Evolutionary conservation across 208 protist species (phyloP).

Genomic region (Naegleria lovaniensis): DNA sequence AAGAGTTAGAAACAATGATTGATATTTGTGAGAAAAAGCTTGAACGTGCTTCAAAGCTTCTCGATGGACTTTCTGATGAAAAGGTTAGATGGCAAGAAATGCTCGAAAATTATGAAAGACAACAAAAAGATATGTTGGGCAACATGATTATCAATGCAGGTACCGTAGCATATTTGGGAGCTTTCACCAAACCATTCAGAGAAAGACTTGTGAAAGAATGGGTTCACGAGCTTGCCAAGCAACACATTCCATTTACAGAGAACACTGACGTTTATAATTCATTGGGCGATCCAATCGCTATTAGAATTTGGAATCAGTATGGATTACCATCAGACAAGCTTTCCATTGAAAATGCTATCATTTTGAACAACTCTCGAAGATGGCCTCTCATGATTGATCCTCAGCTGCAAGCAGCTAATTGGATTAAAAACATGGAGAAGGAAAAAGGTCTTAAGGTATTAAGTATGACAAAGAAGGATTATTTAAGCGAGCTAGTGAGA

Average conservation of each 20-base stretch:
- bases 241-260: constrained; percentile 67
- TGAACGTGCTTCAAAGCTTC: constrained; percentile 85
- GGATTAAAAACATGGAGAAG: constrained; percentile 90
- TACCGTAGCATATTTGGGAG: constrained; percentile 88
- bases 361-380: constrained; percentile 79
- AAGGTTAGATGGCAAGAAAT: constrained; percentile 64
- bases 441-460: constrained; percentile 85
- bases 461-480: constrained; percentile 87
- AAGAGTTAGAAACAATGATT: constrained; percentile 80
- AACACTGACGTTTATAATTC: constrained; percentile 74
- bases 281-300: constrained; percentile 86
- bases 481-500: constrained; percentile 68
- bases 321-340: constrained; percentile 90
- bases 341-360: constrained; percentile 94
- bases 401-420: constrained; percentile 94
- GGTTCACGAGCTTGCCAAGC: constrained; percentile 60
- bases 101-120: constrained; percentile 29
- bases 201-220: constrained; percentile 70
- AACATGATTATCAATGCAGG: constrained; percentile 91
- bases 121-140: constrained; percentile 78
- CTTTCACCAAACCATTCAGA: constrained; percentile 88
- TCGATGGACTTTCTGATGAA: constrained; percentile 90
- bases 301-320: constrained; percentile 84
- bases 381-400: constrained; percentile 98
- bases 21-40: constrained; percentile 86